Percentiles rank a stretch among this genome's conserved stretches.
These are phyloP conservation scores for Vitis rupestris DNA, from an alignment of 164 flowering plant genomes.

Conservation along the genomic window DNA sequence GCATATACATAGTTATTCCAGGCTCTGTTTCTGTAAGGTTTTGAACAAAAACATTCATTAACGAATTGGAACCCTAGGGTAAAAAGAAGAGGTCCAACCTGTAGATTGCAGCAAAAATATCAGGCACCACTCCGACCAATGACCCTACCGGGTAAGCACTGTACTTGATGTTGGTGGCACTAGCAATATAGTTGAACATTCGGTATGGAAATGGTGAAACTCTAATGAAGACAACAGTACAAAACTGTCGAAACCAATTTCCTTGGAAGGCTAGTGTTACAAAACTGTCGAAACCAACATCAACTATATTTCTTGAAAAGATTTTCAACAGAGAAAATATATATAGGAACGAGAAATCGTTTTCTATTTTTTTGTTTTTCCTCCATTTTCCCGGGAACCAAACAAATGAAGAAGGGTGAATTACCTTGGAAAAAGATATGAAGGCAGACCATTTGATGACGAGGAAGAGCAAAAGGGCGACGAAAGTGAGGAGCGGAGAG, in stretches of 20 bases:
- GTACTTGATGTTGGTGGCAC: slow-evolving; percentile 13
- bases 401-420: not conserved
- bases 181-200: slow-evolving; percentile 15
- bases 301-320: too few relatives aligned
- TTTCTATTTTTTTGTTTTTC: not conserved
- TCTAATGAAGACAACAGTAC: slow-evolving; percentile 15
- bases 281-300: too few relatives aligned
- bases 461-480: slow-evolving; percentile 4
- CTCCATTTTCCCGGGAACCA: not conserved
- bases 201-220: slow-evolving; percentile 18
- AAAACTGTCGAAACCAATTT: slow-evolving; percentile 22
- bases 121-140: slow-evolving; percentile 16
- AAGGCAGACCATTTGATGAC: slow-evolving; percentile 13
- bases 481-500: not conserved
- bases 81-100: slow-evolving; percentile 6
- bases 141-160: slow-evolving; percentile 14
- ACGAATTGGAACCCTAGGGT: not conserved
- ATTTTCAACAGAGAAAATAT: too few relatives aligned
- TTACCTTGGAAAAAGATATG: slow-evolving; percentile 9
- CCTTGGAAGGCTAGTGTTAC: slow-evolving; percentile 13
- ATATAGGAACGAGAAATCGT: too few relatives aligned
- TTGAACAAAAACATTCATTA: not conserved
- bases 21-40: too few relatives aligned
- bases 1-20: not conserved
- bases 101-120: slow-evolving; percentile 14